Evolutionary conservation across 2,329 filamentous ascomycete genomes (phyloP), one percentile per base, ranked within the genome.

Genomic region (Neonectria magnoliae): DNA sequence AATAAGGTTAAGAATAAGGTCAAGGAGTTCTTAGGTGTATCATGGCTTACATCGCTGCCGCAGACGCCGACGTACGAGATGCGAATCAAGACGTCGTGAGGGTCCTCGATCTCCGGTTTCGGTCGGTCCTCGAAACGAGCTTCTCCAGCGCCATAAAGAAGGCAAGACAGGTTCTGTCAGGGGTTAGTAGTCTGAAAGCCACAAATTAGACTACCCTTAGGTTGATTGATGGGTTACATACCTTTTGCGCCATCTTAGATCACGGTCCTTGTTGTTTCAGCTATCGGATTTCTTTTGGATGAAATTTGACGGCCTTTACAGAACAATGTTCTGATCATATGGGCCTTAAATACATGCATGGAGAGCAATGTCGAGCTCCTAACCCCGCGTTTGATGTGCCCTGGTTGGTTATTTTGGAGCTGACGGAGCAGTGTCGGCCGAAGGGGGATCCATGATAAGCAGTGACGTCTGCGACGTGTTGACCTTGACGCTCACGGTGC

Each of bases 21-120:
- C 1, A 5, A 13, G 11, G 6, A 3, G 38, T 9, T 14, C 20
- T 25, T 10, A 5, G 16, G 5, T 8, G 11, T 22, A 13, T 16
- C 7, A 4, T 3, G 16, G 36, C 64, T 58, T 10, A 75, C 73
- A 45, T 76, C 73, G 9, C 71, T 74, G 2, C 73, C 73, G n/a
- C 73, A 76, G 45, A 76, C 73, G 3, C 73, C 73, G 13, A 69
- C 65, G n/a, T 67, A 75, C 14, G 56, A 50, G 13, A 76, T 69
- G 9, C 61, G 64, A 18, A 75, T 61, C 10, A 76, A 54, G 0
- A 75, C 64, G 29, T 75, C 72, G 9, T 71, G 50, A 5, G 65
- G 61, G n/a, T 72, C 78, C 38, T 68, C 68, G 10, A 76, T 66
- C 0, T 64, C 58, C 13, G 72, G 69, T 4, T 68, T 11, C 1